A percentile compares a stretch with the other conserved stretches of the same genome.
phyloP scores from a whole-genome alignment of 441 rosid genomes.

The Pelargonium australe region DNA sequence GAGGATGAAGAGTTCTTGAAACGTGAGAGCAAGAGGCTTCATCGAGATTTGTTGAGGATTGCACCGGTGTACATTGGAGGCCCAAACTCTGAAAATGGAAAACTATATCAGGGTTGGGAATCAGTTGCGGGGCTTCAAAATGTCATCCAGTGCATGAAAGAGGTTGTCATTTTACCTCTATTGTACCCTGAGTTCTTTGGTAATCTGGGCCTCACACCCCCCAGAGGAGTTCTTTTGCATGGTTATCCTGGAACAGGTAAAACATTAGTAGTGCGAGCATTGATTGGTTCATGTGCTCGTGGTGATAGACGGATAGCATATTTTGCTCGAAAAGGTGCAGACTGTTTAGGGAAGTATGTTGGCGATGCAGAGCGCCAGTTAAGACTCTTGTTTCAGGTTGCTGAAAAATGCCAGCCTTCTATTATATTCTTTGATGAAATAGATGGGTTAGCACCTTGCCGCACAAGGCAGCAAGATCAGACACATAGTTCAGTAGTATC shows the following conservation, averaged over 20 bases:
- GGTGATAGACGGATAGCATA: slow-evolving; percentile 91
- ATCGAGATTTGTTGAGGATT: slow-evolving; percentile 88
- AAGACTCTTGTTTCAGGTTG: slow-evolving; percentile 97
- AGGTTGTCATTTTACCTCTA: slow-evolving; percentile 89
- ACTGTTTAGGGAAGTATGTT: slow-evolving; percentile 97
- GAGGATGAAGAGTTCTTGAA: slow-evolving; percentile 98
- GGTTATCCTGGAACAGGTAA: slow-evolving; percentile 99
- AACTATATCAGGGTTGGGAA: slow-evolving; percentile 82
- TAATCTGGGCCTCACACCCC: slow-evolving; percentile 87
- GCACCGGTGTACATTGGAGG: slow-evolving; percentile 96
- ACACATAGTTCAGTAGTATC: slow-evolving; percentile 99
- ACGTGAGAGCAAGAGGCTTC: slow-evolving; percentile 93
- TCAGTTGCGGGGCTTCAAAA: slow-evolving; percentile 97
- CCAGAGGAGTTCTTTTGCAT: slow-evolving; percentile 95
- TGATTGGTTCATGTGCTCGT: slow-evolving; percentile 92
- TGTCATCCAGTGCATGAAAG: slow-evolving; percentile 93
- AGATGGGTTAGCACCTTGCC: slow-evolving; percentile 91
- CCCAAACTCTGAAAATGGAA: slow-evolving; percentile 47
- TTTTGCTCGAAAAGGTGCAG: slow-evolving; percentile 99
- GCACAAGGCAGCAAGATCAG: slow-evolving; percentile 96
- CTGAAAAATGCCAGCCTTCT: slow-evolving; percentile 95
- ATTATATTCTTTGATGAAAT: slow-evolving; percentile 97
- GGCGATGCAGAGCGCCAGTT: slow-evolving; percentile 99
- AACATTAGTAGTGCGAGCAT: slow-evolving; percentile 90
- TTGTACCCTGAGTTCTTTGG: slow-evolving; percentile 90